Evolutionary conservation across 106 monocot genomes (phyloP).

Genomic region (Narthecium ossifragum): DNA sequence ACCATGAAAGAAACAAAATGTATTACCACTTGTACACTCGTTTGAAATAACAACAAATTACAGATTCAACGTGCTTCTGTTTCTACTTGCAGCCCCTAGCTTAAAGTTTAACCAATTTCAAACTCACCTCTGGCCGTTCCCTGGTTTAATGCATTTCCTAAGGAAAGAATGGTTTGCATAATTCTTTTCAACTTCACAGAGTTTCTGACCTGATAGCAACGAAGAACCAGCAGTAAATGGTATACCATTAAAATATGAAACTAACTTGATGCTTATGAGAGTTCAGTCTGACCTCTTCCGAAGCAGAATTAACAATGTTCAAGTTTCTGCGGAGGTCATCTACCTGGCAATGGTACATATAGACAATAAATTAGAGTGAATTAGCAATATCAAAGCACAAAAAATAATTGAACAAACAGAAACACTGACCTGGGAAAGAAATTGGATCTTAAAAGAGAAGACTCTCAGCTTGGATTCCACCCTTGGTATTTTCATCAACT

Average conservation of each 20-base stretch:
- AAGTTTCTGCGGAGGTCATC: slow-evolving; percentile 55
- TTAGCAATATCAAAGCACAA: not conserved
- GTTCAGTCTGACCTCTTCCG: slow-evolving; percentile 49
- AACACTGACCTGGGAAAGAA: slow-evolving; percentile 54
- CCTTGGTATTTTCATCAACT: slow-evolving; percentile 93
- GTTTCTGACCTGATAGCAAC: slow-evolving; percentile 58
- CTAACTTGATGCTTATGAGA: not conserved
- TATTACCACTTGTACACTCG: too few relatives aligned
- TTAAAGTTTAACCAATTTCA: not conserved
- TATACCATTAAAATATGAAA: too few relatives aligned
- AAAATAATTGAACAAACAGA: not conserved
- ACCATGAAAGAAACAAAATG: too few relatives aligned
- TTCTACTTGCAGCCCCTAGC: too few relatives aligned
- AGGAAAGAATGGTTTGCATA: slow-evolving; percentile 96
- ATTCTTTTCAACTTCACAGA: slow-evolving; percentile 87
- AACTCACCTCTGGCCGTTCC: slow-evolving; percentile 88
- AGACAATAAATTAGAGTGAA: slow-evolving; percentile 3
- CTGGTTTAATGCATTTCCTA: slow-evolving; percentile 96
- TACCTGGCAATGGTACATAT: slow-evolving; percentile 36
- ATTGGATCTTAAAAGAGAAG: slow-evolving; percentile 94
- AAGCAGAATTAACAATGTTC: slow-evolving; percentile 70
- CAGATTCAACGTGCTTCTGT: too few relatives aligned
- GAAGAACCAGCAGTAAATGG: not conserved
- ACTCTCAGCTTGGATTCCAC: slow-evolving; percentile 92
- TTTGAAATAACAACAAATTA: too few relatives aligned